Base-by-base conservation (phyloP, 768 basidiomycete genomes). In the Trametes maxima region DNA sequence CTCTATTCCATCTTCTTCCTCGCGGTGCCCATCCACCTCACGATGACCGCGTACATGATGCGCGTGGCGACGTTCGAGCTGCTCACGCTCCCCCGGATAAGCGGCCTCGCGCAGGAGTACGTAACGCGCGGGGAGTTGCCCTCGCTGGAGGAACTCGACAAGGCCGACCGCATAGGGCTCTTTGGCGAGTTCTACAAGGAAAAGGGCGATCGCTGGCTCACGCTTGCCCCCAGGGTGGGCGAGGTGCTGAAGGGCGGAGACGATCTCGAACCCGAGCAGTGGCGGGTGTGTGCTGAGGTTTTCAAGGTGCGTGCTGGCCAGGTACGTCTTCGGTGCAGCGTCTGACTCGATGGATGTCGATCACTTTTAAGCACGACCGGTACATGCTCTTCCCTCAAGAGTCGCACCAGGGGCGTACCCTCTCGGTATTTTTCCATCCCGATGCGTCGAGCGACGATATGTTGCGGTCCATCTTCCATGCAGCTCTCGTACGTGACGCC, bases 111-210 rank as follows among this genome's bases (percentile, higher is more conserved):
- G 56, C 54, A 64, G 21, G 62, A 62, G 17, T 69, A 64, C 55
- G 64, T 62, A 16, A 51, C 28, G 16, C 39, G 33, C 16, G 54
- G 54, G n/a, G 36, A 36, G 39, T 57, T 69, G 19, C 45, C 47
- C 0, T 57, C 68, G 24, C 61, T 69, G 12, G 54, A 45, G 24
- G 61, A 67, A 33, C 42, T 71, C 16, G 68, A 69, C 42, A 21
- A 10, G n/a, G 50, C 44, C 3, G 8, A 45, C 4, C 54, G 51
- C 40, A 70, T 64, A 16, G 70, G 70, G 6, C 14, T 65, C 24
- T 72, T 68, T 60, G 70, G 70, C 22, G 70, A 72, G 64, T 72
- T 67, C 62, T 72, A 64, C 61, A 68, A 64, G 64, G 46, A 24
- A 24, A 67, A 64, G 57, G 33, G 45, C 40, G 67, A 70, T 49